Evolutionary conservation across 2,329 filamentous ascomycete genomes (phyloP).

Genomic region (Ophiocordyceps unilateralis): DNA sequence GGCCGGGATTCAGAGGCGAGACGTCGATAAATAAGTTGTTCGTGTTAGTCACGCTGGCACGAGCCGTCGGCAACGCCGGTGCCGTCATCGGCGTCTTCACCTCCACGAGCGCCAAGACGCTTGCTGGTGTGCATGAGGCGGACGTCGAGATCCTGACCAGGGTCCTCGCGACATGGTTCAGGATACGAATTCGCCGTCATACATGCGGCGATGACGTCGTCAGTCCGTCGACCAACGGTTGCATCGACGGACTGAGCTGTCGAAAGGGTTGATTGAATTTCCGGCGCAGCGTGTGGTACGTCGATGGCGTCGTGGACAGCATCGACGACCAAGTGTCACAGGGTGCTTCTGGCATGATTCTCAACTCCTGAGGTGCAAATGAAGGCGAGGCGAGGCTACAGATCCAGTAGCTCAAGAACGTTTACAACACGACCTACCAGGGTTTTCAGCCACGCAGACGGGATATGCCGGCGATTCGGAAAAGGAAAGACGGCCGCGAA

Average conservation of each 20-base stretch:
- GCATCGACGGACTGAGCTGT: background rate
- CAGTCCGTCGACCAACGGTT: background rate
- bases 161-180: slow-evolving; percentile 26
- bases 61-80: slow-evolving; percentile 24
- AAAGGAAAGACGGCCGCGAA: too few species aligned
- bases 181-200: slow-evolving; percentile 44
- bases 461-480: too few species aligned
- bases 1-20: background rate
- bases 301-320: background rate
- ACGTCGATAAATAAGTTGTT: background rate
- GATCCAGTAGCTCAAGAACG: background rate
- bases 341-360: background rate
- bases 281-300: background rate
- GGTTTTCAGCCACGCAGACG: too few species aligned
- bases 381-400: background rate
- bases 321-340: background rate
- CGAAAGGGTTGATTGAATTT: background rate
- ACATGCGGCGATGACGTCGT: background rate
- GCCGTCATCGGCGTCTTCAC: too few species aligned
- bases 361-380: background rate
- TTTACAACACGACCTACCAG: background rate
- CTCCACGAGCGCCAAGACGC: slow-evolving; percentile 21
- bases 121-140: slow-evolving; percentile 27
- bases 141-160: slow-evolving; percentile 35
- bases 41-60: background rate